Percentiles rank a stretch among this genome's conserved stretches.
These are phyloP conservation scores for Eucalyptus dawsonii DNA, from an alignment of 345 rosid genomes.

Conservation along the genomic window DNA sequence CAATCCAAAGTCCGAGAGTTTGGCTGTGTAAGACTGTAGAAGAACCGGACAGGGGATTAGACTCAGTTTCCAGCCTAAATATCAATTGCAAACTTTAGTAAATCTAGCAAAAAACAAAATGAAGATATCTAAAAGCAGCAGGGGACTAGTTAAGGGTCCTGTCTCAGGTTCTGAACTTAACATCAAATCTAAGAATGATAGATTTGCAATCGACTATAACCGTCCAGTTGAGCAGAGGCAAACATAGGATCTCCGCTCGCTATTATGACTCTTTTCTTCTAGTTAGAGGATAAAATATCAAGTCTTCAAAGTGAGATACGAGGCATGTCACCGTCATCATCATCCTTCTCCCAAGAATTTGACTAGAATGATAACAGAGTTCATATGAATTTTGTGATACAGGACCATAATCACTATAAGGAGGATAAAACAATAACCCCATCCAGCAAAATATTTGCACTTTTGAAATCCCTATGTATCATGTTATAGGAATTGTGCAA, in stretches of 20 bases:
- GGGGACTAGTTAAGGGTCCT: background rate
- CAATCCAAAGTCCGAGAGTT: background rate
- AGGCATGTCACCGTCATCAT: no score
- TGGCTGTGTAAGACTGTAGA: background rate
- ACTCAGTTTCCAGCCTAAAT: no score
- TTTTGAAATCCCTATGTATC: background rate
- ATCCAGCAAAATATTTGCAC: background rate
- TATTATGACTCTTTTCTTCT: no score
- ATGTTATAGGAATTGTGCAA: background rate
- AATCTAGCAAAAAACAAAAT: background rate
- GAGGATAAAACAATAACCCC: no score
- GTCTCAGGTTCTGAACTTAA: background rate
- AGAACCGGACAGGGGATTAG: background rate
- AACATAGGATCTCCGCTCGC: background rate
- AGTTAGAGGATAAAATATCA: no score
- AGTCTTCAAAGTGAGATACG: no score
- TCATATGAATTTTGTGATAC: no score
- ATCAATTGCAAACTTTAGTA: background rate
- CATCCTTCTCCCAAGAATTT: no score
- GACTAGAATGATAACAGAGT: no score
- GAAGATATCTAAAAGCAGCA: background rate
- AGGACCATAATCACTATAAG: no score
- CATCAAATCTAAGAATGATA: background rate
- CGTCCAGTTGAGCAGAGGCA: background rate
- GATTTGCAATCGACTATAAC: background rate